Conservation (phyloP, 176 grass and related monocot genomes). For the Secale cereale region DNA sequence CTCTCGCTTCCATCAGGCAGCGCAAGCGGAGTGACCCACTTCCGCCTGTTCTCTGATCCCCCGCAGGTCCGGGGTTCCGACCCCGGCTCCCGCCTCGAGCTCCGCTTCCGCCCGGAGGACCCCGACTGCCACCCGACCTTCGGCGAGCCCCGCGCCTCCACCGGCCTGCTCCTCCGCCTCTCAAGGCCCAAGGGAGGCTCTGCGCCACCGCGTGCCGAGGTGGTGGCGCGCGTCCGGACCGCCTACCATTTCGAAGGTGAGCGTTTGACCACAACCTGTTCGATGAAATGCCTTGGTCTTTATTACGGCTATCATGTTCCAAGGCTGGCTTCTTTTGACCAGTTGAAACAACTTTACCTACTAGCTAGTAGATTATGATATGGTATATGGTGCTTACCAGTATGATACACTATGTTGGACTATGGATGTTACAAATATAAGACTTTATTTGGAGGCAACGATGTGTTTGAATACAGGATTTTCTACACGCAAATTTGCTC, state of each 20-base stretch:
- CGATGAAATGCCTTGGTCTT: slow-evolving; percentile 15
- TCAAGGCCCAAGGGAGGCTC: slow-evolving; percentile 24
- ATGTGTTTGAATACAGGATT: background rate
- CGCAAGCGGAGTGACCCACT: background rate
- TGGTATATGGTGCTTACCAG: too few species aligned
- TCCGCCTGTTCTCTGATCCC: background rate
- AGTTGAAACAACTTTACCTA: background rate
- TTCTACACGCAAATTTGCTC: background rate
- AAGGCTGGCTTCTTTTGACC: background rate
- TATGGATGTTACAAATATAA: background rate
- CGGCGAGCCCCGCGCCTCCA: slow-evolving; percentile 36
- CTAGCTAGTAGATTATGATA: too few species aligned
- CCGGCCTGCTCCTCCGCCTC: slow-evolving; percentile 63
- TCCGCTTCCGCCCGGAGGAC: slow-evolving; percentile 84
- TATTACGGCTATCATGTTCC: background rate
- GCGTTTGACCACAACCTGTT: background rate
- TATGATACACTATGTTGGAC: background rate
- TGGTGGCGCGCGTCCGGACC: slow-evolving; percentile 60
- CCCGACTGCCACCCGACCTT: slow-evolving; percentile 75
- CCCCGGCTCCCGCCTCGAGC: slow-evolving; percentile 38
- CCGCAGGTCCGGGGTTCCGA: background rate
- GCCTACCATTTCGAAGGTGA: slow-evolving; percentile 70
- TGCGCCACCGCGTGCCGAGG: slow-evolving; percentile 28
- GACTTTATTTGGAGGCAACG: background rate
- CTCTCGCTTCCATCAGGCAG: background rate